A percentile compares a stretch with the other conserved stretches of the same genome.
Conservation (phyloP, 352 stramenopile genomes). For the Pythium biforme region DNA sequence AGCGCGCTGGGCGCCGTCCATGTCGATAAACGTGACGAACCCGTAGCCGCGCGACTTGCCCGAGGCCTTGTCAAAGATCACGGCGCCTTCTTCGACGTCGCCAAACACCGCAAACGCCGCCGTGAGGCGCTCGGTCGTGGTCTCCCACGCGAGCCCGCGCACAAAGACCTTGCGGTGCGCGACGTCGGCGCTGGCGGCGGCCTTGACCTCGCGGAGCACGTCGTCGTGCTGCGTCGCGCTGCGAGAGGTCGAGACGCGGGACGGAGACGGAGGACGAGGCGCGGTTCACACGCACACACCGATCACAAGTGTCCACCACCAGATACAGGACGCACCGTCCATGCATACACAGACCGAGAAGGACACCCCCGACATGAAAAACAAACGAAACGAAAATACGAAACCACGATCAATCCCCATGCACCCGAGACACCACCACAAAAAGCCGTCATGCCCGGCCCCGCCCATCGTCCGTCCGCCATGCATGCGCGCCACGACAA, state of each 20-base stretch:
- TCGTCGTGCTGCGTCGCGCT: slow-evolving; percentile 62
- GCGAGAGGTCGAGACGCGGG: not conserved
- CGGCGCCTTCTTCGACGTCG: slow-evolving; percentile 49
- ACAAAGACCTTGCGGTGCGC: slow-evolving; percentile 73
- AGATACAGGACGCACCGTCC: slow-evolving; percentile 11
- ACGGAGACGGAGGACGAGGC: not conserved
- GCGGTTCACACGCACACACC: slow-evolving; percentile 3
- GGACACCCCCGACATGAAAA: slow-evolving; percentile 20
- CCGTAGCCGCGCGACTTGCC: slow-evolving; percentile 65
- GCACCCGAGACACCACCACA: not conserved
- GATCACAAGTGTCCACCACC: not conserved
- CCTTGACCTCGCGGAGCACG: slow-evolving; percentile 61
- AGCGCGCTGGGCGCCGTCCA: slow-evolving; percentile 51
- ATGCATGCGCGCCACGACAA: not conserved
- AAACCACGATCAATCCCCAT: slow-evolving; percentile 4
- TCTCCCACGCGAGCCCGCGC: slow-evolving; percentile 59
- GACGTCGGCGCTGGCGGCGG: slow-evolving; percentile 49
- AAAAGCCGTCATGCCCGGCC: no score
- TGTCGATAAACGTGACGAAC: slow-evolving; percentile 69
- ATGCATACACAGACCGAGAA: slow-evolving; percentile 5
- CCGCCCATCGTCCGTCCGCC: not conserved
- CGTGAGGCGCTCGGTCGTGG: slow-evolving; percentile 46
- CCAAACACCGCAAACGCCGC: slow-evolving; percentile 53
- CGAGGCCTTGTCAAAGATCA: slow-evolving; percentile 63
- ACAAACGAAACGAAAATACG: slow-evolving; percentile 11